A percentile compares a stretch with the other conserved stretches of the same genome.
Conservation (phyloP, 331 rosid species). For the Phaseolus coccineus region DNA sequence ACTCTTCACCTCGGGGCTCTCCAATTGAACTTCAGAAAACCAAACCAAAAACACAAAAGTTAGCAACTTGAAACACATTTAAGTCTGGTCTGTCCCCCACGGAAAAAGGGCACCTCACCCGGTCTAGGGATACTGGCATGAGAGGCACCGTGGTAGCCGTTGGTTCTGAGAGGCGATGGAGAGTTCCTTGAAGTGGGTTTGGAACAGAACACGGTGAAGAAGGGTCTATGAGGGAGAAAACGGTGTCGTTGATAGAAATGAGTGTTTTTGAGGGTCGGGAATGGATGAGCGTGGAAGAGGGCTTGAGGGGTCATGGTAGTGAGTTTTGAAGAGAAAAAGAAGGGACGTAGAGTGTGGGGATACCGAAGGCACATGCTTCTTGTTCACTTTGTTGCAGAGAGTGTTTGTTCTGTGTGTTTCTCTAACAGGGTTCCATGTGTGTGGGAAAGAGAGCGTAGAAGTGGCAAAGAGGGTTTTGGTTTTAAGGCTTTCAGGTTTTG, state of each 20-base stretch:
- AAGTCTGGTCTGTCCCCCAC: background rate
- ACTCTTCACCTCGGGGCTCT: constrained; percentile 41
- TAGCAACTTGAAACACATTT: background rate
- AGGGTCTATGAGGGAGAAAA: constrained; percentile 42
- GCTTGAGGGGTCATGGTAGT: constrained; percentile 56
- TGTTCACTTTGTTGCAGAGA: background rate
- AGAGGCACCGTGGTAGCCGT: constrained; percentile 63
- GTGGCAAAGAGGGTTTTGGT: background rate
- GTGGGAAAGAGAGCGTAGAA: background rate
- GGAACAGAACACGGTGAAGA: constrained; percentile 51
- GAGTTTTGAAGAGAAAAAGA: constrained; percentile 40
- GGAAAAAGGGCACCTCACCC: constrained; percentile 48
- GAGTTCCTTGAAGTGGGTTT: constrained; percentile 51
- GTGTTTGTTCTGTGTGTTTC: background rate
- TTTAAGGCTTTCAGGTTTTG: background rate
- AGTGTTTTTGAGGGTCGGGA: constrained; percentile 43
- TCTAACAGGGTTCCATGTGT: constrained; percentile 23
- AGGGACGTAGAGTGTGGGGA: constrained; percentile 47
- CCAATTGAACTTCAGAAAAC: constrained; percentile 54
- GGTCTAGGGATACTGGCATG: constrained; percentile 53
- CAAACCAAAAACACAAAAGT: constrained; percentile 25
- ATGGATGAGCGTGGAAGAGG: constrained; percentile 47
- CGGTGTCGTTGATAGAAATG: constrained; percentile 45
- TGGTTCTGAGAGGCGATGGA: constrained; percentile 61
- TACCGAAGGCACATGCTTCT: constrained; percentile 64